Conservation (phyloP, 192 early-diverging fungal genomes). For the Hyaloraphidium curvatum region DNA sequence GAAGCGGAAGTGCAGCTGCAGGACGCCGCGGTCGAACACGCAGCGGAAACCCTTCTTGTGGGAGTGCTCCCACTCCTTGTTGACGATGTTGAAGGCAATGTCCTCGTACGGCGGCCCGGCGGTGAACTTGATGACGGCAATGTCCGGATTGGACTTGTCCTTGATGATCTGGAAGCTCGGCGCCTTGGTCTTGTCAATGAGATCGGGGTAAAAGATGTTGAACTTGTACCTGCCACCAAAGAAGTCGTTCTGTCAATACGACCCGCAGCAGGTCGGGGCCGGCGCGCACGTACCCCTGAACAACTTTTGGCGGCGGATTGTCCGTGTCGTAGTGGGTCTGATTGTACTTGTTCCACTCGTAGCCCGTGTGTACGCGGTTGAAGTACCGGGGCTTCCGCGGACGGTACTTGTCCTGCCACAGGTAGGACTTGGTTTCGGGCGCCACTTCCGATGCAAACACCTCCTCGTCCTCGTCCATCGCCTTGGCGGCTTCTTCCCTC, state of each 20-base stretch:
- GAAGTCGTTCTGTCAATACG: neutral
- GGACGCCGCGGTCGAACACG: slow-evolving; percentile 58
- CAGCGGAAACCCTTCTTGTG: slow-evolving; percentile 72
- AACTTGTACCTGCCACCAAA: slow-evolving; percentile 91
- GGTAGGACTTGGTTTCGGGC: slow-evolving; percentile 27
- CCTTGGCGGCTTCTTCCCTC: slow-evolving; percentile 49
- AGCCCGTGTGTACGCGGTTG: slow-evolving; percentile 93
- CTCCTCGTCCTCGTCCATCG: slow-evolving; percentile 17
- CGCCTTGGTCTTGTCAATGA: slow-evolving; percentile 77
- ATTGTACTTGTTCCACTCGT: slow-evolving; percentile 99
- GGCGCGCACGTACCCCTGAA: neutral
- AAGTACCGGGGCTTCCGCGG: slow-evolving; percentile 90
- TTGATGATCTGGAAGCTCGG: slow-evolving; percentile 74
- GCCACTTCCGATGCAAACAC: neutral
- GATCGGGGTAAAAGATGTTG: slow-evolving; percentile 96
- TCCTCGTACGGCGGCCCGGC: slow-evolving; percentile 97
- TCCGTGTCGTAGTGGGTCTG: slow-evolving; percentile 93
- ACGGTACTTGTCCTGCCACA: slow-evolving; percentile 86
- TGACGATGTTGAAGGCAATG: slow-evolving; percentile 89
- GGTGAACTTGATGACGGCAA: slow-evolving; percentile 67
- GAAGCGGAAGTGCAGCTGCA: slow-evolving; percentile 67
- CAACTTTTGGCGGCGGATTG: slow-evolving; percentile 87
- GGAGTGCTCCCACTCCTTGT: slow-evolving; percentile 86
- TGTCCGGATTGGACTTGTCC: slow-evolving; percentile 35
- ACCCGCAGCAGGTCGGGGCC: neutral